Evolutionary conservation across 179 eudicot genomes (phyloP).

Genomic region (Carnegiea gigantea): DNA sequence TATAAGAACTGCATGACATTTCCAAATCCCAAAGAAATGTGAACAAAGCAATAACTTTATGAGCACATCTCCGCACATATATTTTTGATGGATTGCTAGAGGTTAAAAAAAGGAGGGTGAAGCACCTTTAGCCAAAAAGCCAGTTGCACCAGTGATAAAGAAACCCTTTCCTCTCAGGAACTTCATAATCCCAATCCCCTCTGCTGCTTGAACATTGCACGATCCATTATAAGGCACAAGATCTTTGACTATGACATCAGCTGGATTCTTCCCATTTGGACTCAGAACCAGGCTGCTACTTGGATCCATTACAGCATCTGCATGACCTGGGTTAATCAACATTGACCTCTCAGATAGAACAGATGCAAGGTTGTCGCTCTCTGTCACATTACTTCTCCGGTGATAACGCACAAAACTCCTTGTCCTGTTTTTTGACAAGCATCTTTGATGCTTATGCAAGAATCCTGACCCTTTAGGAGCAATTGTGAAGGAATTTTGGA

Average conservation of each 20-base stretch:
- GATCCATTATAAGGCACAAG: constrained; percentile 43
- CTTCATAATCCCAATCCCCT: constrained; percentile 74
- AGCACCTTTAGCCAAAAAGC: constrained; percentile 90
- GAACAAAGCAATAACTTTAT: background rate
- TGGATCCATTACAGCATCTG: constrained; percentile 44
- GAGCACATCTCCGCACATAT: background rate
- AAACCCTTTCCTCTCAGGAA: constrained; percentile 70
- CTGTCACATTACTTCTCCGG: constrained; percentile 48
- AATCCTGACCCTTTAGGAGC: constrained; percentile 33
- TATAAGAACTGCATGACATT: constrained; percentile 60
- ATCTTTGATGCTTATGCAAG: constrained; percentile 28
- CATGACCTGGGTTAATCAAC: constrained; percentile 37
- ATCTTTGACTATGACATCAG: constrained; percentile 43
- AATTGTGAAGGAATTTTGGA: constrained; percentile 55
- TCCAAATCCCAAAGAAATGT: background rate
- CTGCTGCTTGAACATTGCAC: constrained; percentile 39
- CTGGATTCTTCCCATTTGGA: constrained; percentile 51
- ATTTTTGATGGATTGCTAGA: background rate
- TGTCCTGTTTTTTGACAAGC: constrained; percentile 33
- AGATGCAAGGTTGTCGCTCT: constrained; percentile 43
- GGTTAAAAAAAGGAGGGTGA: background rate
- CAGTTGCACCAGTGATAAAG: constrained; percentile 91
- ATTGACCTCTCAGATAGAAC: constrained; percentile 57
- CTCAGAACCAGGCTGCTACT: constrained; percentile 45
- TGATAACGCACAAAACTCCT: constrained; percentile 46